Conservation (phyloP, 1,284 basidiomycete genomes). For the Heterobasidion parviporum region DNA sequence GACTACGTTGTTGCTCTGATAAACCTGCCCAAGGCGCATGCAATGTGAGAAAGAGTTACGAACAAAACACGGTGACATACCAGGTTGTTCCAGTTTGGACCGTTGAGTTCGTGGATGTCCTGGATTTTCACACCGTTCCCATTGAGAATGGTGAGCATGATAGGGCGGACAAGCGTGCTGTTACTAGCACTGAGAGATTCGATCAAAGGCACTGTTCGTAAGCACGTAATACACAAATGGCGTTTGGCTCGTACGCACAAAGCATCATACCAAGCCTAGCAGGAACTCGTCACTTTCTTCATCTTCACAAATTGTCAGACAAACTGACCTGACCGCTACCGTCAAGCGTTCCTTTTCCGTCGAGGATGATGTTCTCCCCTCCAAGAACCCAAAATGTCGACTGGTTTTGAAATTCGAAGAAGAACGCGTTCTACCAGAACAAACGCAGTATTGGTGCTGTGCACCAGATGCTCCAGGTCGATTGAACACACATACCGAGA, state of each 20-base stretch:
- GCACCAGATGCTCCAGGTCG: background rate
- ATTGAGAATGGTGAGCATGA: constrained; percentile 53
- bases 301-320: background rate
- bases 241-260: constrained; percentile 28
- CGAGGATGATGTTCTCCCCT: constrained; percentile 46
- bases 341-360: constrained; percentile 53
- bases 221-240: background rate
- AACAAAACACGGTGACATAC: constrained; percentile 19
- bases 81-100: constrained; percentile 50
- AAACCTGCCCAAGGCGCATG: constrained; percentile 14
- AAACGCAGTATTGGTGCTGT: no score
- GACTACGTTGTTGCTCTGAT: constrained; percentile 28
- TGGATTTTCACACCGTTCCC: constrained; percentile 44
- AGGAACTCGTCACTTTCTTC: constrained; percentile 1
- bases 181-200: constrained; percentile 14
- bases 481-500: constrained; percentile 24
- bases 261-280: constrained; percentile 45
- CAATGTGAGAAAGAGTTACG: background rate
- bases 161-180: constrained; percentile 47
- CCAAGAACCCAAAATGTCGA: constrained; percentile 58
- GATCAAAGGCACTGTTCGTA: background rate
- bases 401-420: constrained; percentile 47
- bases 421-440: constrained; percentile 25
- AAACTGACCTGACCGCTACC: constrained; percentile 44
- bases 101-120: constrained; percentile 31